phyloP scores from a whole-genome alignment of 1,284 basidiomycete species.

The Cutaneotrichosporon cavernicola region DNA sequence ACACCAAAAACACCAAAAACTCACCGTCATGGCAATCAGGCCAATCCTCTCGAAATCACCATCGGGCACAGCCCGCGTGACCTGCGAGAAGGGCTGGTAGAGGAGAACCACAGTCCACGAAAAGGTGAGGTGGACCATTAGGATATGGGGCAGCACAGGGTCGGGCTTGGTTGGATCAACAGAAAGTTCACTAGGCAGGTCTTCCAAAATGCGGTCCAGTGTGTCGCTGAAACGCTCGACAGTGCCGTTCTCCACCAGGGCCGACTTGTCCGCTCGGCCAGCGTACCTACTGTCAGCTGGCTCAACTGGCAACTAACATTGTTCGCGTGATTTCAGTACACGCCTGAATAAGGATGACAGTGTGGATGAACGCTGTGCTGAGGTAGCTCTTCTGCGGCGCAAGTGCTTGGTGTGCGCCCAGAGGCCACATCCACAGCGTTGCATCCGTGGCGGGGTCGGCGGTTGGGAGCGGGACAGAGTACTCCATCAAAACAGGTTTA shows the following conservation, averaged over 20 bases:
- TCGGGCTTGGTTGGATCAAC: constrained; percentile 57
- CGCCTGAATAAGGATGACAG: constrained; percentile 14
- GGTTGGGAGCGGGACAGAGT: constrained; percentile 26
- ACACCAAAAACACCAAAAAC: not conserved
- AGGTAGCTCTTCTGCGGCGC: constrained; percentile 19
- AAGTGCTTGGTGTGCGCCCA: constrained; percentile 7
- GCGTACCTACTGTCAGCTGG: constrained; percentile 14
- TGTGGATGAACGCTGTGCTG: constrained; percentile 19
- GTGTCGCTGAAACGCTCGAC: constrained; percentile 33
- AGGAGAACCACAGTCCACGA: constrained; percentile 67
- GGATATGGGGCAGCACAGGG: constrained; percentile 61
- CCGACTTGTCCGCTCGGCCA: constrained; percentile 11
- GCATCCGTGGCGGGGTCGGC: constrained; percentile 30
- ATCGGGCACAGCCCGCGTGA: not conserved
- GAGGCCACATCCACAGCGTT: constrained; percentile 29
- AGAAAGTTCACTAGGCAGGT: constrained; percentile 56
- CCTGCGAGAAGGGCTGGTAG: constrained; percentile 59
- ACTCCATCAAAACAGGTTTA: constrained; percentile 28
- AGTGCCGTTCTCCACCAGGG: constrained; percentile 14
- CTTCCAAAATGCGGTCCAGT: constrained; percentile 63
- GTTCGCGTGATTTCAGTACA: constrained; percentile 15
- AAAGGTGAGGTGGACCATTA: constrained; percentile 65
- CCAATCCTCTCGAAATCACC: constrained; percentile 6
- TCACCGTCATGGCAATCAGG: constrained; percentile 19
- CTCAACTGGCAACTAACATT: not conserved